Evolutionary conservation across 2,329 filamentous ascomycete genomes (phyloP).

Genomic region (Rasamsonia emersonii): DNA sequence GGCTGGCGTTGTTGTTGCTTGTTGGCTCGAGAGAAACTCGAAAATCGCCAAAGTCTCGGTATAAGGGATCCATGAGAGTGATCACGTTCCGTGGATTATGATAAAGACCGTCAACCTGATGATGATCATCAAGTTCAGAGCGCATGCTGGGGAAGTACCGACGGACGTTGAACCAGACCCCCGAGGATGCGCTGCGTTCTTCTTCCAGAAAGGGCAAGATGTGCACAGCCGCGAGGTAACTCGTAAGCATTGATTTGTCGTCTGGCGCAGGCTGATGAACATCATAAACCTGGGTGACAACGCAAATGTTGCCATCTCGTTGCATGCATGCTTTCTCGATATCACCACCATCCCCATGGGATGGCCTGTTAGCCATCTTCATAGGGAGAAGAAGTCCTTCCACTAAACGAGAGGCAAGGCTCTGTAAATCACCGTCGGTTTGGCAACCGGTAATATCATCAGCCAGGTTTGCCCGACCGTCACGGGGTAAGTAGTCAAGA

Average conservation of each 20-base stretch:
- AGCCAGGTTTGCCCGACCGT: slow-evolving; percentile 11
- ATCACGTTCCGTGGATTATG: slow-evolving; percentile 12
- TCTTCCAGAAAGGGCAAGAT: too few relatives aligned
- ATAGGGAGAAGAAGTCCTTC: slow-evolving; percentile 13
- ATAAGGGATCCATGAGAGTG: slow-evolving; percentile 9
- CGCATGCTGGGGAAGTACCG: slow-evolving; percentile 14
- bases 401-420: slow-evolving; percentile 11
- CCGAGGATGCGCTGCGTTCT: slow-evolving; percentile 1
- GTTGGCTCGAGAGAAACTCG: slow-evolving; percentile 11
- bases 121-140: slow-evolving; percentile 10
- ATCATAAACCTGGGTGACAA: too few relatives aligned
- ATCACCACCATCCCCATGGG: slow-evolving; percentile 10
- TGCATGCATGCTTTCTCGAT: slow-evolving; percentile 10
- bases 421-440: slow-evolving; percentile 10
- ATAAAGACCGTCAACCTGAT: too few relatives aligned
- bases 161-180: slow-evolving; percentile 12
- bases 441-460: slow-evolving; percentile 10
- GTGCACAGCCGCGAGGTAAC: too few relatives aligned
- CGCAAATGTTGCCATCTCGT: slow-evolving; percentile 14
- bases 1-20: slow-evolving; percentile 1
- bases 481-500: slow-evolving; percentile 8
- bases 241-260: too few relatives aligned
- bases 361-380: slow-evolving; percentile 12
- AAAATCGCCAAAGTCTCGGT: slow-evolving; percentile 12
- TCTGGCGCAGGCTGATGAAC: slow-evolving; percentile 8